Evolutionary conservation across 2,329 filamentous ascomycete species (phyloP), one percentile per base, ranked within the genome.

Genomic region (Didymosphaeria variabile): DNA sequence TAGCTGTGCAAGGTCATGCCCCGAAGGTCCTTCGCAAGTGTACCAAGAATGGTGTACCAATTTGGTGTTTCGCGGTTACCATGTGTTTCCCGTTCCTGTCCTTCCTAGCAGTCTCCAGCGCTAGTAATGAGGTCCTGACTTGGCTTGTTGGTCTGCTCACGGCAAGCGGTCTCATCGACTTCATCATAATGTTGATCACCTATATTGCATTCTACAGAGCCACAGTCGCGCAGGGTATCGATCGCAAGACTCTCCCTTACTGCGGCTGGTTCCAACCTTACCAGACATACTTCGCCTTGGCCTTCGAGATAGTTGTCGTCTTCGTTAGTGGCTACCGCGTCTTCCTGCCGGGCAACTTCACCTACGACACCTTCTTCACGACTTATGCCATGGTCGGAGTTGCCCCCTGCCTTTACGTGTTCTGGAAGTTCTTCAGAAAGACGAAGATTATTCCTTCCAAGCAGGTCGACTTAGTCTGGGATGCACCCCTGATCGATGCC

Each of bases 111-210:
- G 84, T 94, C 19, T 90, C 87, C 8, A 84, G 87, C 63, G 83
- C 83, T 60, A 84, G 88, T 0, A 85, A 90, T 4, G 86, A 88
- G 31, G 91, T 93, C 1, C 80, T 94, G 63, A 83, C 83, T 49
- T 93, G 91, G 91, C 88, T 93, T 66, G 86, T 91, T 44, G 90
- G 86, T 60, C 78, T 92, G 71, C 83, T 92, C 19, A 93, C 91
- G 12, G 90, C 91, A 0, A 91, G 90, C 1, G 89, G 91, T 70
- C 58, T 77, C 6, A 73, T 79, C 65, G 72, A 79, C 71, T 79
- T 71, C 68, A 77, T 78, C 56, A 81, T 86, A 72, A 88, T 88
- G 79, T 79, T 79, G 49, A 72, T 84, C 26, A 88, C 86, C n/a
- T 88, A 86, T 74, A 79, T 88, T 60, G 83, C 78, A 70, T 89